Evolutionary conservation across 1,139 yeast species (phyloP), one percentile per base, ranked within the genome.

Genomic region (Saccharomycopsis hybrid): DNA sequence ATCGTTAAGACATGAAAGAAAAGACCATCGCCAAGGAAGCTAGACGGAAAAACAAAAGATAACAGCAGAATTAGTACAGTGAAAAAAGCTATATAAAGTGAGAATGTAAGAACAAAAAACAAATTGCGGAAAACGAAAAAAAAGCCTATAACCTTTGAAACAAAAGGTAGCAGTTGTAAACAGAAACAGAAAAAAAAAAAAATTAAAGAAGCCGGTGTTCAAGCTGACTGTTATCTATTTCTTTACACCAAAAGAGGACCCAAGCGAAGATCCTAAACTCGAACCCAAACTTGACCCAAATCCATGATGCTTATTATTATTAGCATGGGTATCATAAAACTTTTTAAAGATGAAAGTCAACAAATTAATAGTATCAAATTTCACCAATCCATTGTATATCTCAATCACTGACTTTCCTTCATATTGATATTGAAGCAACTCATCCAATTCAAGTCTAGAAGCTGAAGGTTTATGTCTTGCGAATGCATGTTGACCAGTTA

Each of bases 311-410:
- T 36, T 36, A 13, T 36, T 27, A 28, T 38, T 41, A 35, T 44
- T 41, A 25, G 36, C 35, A 13, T 47, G 49, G 24, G 46, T 31
- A 42, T 52, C 55, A 28, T 86, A 86, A 63, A 87, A 87, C 67
- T 82, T 84, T 57, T 74, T 75, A 66, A 86, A 83, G 30, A 87
- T 79, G 56, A 86, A 78, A 13, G 79, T 80, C 38, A 82, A 72
- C 59, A 86, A 71, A 56, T 78, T 72, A 57, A 80, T 77, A 9
- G 89, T 78, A 62, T 83, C 82, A 58, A 87, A 80, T 41, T 73
- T 71, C 8, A 78, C 87, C 76, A 74, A 73, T 1, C 81, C 85
- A 53, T 80, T 83, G 63, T 85, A 85, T 59, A 82, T 60, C 13
- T 71, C 67, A 55, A 84, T 67, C 36, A 67, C 67, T 47, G 69